Percentiles rank a stretch among this genome's conserved stretches.
Evolutionary conservation across 805 yeast genomes (phyloP).

Genomic region (Tetrapisispora nanseiensis): DNA sequence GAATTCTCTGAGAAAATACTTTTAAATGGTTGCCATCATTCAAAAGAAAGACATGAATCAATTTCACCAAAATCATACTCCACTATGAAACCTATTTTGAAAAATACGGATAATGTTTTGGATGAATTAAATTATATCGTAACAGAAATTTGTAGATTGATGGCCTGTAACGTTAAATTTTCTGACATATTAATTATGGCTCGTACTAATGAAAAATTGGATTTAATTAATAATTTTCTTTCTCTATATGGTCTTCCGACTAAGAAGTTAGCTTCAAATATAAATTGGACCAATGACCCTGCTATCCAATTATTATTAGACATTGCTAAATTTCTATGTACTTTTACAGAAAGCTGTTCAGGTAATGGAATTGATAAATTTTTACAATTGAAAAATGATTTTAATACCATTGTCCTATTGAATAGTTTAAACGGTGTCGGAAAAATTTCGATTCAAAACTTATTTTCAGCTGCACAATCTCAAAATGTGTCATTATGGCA

Average conservation of each 20-base stretch:
- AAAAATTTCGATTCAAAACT: constrained; percentile 13
- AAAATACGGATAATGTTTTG: constrained; percentile 7
- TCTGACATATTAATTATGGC: constrained; percentile 43
- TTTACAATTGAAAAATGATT: constrained; percentile 17
- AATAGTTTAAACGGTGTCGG: constrained; percentile 21
- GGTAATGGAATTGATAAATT: background rate
- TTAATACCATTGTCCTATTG: constrained; percentile 19
- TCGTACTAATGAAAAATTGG: constrained; percentile 42
- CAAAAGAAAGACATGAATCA: background rate
- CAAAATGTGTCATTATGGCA: constrained; percentile 19
- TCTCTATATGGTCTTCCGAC: constrained; percentile 34
- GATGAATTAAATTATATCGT: constrained; percentile 19
- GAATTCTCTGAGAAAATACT: constrained; percentile 8
- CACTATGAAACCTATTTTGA: constrained; percentile 10
- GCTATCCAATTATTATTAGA: constrained; percentile 35
- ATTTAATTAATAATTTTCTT: constrained; percentile 32
- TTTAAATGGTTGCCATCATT: background rate
- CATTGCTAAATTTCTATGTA: constrained; percentile 33
- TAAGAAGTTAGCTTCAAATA: constrained; percentile 36
- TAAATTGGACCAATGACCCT: constrained; percentile 42
- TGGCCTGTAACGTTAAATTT: constrained; percentile 19
- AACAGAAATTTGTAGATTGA: constrained; percentile 17
- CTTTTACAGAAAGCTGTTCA: background rate
- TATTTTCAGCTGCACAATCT: constrained; percentile 11
- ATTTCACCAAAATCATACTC: constrained; percentile 10